Percentiles rank a stretch among this genome's conserved stretches.
phyloP scores from a whole-genome alignment of 148 eudicot genomes.

The Hydrangea macrophylla region DNA sequence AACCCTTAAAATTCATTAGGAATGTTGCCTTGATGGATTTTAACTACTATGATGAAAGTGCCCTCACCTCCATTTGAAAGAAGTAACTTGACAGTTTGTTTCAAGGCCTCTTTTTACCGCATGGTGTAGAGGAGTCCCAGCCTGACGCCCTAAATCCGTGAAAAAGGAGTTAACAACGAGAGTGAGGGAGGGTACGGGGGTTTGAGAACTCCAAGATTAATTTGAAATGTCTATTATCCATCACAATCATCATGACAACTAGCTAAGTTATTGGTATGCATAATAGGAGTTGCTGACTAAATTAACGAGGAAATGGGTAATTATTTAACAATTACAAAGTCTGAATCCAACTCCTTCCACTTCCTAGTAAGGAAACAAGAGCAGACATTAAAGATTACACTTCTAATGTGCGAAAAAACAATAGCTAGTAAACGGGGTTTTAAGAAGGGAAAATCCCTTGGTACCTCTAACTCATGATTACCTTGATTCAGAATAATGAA shows the following conservation, averaged over 20 bases:
- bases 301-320: neutral
- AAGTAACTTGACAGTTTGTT: conserved; percentile 64
- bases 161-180: neutral
- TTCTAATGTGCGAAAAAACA: neutral
- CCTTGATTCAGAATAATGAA: too few relatives aligned
- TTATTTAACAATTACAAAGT: neutral
- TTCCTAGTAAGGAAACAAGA: neutral
- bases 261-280: neutral
- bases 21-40: neutral
- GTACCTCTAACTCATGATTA: neutral
- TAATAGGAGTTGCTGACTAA: too few relatives aligned
- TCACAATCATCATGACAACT: neutral
- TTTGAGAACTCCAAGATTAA: too few relatives aligned
- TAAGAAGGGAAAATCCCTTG: neutral
- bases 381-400: neutral
- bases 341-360: neutral
- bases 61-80: conserved; percentile 76
- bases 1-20: neutral
- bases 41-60: neutral
- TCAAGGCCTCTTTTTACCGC: conserved; percentile 94
- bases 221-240: neutral
- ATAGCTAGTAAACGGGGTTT: neutral
- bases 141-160: conserved; percentile 59
- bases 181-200: too few relatives aligned
- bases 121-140: conserved; percentile 95